Base-by-base conservation (phyloP, 768 basidiomycete species). In the Baorangia bicolor region DNA sequence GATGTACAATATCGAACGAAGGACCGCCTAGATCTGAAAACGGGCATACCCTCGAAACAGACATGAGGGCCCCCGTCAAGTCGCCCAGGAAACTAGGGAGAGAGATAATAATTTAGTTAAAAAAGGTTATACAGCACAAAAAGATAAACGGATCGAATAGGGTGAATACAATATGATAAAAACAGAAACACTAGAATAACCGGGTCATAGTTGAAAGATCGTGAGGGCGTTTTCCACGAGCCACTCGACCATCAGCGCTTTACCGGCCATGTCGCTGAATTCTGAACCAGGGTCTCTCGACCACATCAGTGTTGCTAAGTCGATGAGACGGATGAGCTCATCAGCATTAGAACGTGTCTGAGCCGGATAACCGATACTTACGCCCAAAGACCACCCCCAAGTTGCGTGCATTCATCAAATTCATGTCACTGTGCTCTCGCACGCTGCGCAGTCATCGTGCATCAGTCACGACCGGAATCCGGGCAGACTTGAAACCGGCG, bases 321-420 rank as follows among this genome's bases (percentile, higher is more conserved):
- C 35, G 28, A 56, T 30, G 35, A 37, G 43, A 23, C 25, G 42
- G 33, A 4, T 39, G 37, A 41, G 38, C 13, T 9, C 5, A 31
- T 59, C 48, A 64, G 49, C 34, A 14, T 30, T 33, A n/a, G 37
- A n/a, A 20, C 20, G n/a, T 7, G 10, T 6, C 2, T 14, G 20
- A 55, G 30, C 44, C 9, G 40, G 35, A 11, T 2, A 28, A 28
- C 7, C 25, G 43, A 57, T n/a, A 56, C 96, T 74, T 71, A 98
- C 96, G 97, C 63, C 97, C 97, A 73, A 98, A 98, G 39, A 99
- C 95, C 30, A 98, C 94, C 7, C 97, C 97, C 21, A 99, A 75
- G 66, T 98, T 99, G 59, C 94, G 82, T 3, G 93, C 88, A 47
- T 85, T 92, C 97, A 99, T 99, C 49, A 94, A 78, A 73, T 99